Evolutionary conservation across 441 rosid genomes (phyloP).

Genomic region (Eruca vesicaria): DNA sequence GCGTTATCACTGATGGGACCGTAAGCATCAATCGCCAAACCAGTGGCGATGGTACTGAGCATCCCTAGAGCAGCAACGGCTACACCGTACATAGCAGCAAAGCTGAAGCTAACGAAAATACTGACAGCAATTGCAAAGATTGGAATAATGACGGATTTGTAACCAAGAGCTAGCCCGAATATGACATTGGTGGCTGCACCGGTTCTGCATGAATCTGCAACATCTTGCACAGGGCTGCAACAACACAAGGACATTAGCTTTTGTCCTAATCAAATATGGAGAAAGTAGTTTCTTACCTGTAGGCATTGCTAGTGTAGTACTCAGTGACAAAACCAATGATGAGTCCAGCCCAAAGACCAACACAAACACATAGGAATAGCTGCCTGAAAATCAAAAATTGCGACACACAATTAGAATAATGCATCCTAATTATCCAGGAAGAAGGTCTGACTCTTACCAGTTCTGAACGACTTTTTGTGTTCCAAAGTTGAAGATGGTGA

Average conservation of each 20-base stretch:
- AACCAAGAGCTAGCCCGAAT: no score
- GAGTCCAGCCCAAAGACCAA: constrained; percentile 99
- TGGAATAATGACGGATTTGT: constrained; percentile 61
- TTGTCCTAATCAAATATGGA: background rate
- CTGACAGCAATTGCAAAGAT: constrained; percentile 71
- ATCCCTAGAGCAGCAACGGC: constrained; percentile 78
- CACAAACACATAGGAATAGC: constrained; percentile 79
- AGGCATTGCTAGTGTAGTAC: constrained; percentile 93
- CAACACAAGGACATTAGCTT: background rate
- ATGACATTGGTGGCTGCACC: no score
- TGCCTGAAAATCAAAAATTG: constrained; percentile 55
- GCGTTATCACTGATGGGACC: constrained; percentile 84
- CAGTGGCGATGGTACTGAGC: no score
- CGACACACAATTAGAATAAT: background rate
- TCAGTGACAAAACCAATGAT: no score
- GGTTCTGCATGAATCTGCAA: no score
- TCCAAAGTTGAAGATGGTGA: constrained; percentile 87
- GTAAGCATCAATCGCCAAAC: constrained; percentile 73
- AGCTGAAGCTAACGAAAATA: constrained; percentile 68
- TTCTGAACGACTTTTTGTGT: constrained; percentile 78
- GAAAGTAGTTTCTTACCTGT: constrained; percentile 49
- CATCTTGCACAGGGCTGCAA: constrained; percentile 77
- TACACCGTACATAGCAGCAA: no score
- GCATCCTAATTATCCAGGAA: background rate
- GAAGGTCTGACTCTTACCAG: constrained; percentile 55